These are phyloP conservation scores for Murraya paniculata DNA, from an alignment of 345 rosid genomes.

Conservation along the genomic window DNA sequence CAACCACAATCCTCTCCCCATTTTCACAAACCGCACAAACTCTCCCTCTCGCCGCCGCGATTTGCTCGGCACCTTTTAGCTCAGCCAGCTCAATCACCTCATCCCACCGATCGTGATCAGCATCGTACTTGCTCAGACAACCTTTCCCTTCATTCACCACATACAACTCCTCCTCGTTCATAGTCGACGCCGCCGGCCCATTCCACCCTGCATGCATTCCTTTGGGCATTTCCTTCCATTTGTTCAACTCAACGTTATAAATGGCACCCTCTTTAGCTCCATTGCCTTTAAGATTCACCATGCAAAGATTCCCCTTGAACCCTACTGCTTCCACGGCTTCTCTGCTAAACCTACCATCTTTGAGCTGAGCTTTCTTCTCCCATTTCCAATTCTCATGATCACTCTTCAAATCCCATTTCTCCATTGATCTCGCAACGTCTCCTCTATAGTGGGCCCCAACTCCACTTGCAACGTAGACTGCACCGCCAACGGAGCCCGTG, in stretches of 20 bases:
- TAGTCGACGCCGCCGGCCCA: constrained; percentile 40
- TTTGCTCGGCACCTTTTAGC: constrained; percentile 41
- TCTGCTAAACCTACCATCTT: constrained; percentile 47
- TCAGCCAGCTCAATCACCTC: constrained; percentile 31
- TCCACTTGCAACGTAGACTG: constrained; percentile 48
- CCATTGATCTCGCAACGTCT: constrained; percentile 41
- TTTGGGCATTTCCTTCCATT: not conserved
- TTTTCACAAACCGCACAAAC: constrained; percentile 33
- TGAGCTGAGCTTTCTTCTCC: constrained; percentile 35
- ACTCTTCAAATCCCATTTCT: constrained; percentile 32
- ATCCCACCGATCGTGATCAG: constrained; percentile 37
- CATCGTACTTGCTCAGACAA: constrained; percentile 32
- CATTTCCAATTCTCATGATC: constrained; percentile 23
- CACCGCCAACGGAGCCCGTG: constrained; percentile 32
- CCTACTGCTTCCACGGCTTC: constrained; percentile 56
- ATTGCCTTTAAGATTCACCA: constrained; percentile 1
- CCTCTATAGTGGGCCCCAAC: constrained; percentile 30
- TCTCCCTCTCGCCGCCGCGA: constrained; percentile 39
- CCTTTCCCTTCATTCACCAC: constrained; percentile 46
- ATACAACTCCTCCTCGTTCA: constrained; percentile 45
- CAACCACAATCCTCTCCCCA: constrained; percentile 36
- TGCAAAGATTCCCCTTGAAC: constrained; percentile 30
- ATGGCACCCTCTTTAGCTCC: not conserved
- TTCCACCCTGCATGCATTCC: constrained; percentile 59
- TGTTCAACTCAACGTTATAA: not conserved